phyloP scores from a whole-genome alignment of 352 stramenopile species.

The Lagenidium giganteum region DNA sequence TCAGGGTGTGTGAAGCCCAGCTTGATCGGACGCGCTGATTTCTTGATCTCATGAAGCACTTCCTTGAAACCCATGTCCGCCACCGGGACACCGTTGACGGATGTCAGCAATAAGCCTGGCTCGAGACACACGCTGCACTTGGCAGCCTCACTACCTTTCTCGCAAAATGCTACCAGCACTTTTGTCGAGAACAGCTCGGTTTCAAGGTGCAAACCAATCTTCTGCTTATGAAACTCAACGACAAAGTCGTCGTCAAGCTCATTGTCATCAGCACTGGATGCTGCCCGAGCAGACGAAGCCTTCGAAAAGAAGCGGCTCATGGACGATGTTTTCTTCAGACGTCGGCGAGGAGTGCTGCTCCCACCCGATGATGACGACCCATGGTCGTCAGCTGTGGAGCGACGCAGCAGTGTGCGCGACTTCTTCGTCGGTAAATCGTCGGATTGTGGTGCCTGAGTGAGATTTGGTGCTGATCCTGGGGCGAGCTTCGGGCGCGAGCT shows the following conservation, averaged over 20 bases:
- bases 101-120: constrained; percentile 45
- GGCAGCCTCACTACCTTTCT: constrained; percentile 49
- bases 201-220: constrained; percentile 51
- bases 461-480: too few relatives aligned
- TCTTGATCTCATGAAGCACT: constrained; percentile 40
- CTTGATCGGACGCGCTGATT: constrained; percentile 30
- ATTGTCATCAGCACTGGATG: too few relatives aligned
- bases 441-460: too few relatives aligned
- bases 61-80: constrained; percentile 35
- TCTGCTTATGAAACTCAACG: constrained; percentile 42
- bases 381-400: too few relatives aligned
- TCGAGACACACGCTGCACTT: constrained; percentile 28
- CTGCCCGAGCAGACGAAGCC: neutral
- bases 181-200: constrained; percentile 48
- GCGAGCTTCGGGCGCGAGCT: too few relatives aligned
- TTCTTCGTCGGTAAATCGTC: too few relatives aligned
- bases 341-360: neutral
- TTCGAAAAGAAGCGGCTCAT: constrained; percentile 5
- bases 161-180: constrained; percentile 43
- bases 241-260: constrained; percentile 43
- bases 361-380: too few relatives aligned
- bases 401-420: too few relatives aligned
- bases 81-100: constrained; percentile 43
- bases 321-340: constrained; percentile 17
- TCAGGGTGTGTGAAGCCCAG: constrained; percentile 44